A percentile compares a stretch with the other conserved stretches of the same genome.
Evolutionary conservation across 441 rosid species (phyloP).

Genomic region (Erysimum pusillum): DNA sequence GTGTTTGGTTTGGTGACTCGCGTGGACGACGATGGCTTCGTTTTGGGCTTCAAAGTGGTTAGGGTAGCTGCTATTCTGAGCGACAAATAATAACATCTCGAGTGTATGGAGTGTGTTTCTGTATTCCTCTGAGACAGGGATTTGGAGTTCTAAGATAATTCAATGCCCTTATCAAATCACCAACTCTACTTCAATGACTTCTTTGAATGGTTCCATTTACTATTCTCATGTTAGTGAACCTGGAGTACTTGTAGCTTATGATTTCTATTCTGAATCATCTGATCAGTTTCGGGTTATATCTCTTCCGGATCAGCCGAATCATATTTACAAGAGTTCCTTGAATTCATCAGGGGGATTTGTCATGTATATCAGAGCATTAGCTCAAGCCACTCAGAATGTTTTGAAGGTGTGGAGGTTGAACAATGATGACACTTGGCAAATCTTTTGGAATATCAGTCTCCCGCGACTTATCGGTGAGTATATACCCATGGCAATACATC

Average conservation of each 20-base stretch:
- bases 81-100: no score
- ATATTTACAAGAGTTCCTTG: neutral
- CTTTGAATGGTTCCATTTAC: neutral
- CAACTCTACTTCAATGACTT: neutral
- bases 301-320: neutral
- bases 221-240: neutral
- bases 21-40: neutral
- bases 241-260: neutral
- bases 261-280: conserved; percentile 1
- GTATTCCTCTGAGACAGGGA: neutral
- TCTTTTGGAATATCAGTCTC: neutral
- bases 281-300: neutral
- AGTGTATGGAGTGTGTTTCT: neutral
- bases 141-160: neutral
- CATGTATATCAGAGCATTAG: neutral
- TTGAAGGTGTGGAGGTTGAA: conserved; percentile 24
- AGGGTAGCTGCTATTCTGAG: neutral
- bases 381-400: neutral
- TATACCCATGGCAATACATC: neutral
- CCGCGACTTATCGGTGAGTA: neutral
- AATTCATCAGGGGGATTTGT: neutral
- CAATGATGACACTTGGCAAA: neutral
- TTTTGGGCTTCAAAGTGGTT: conserved; percentile 14
- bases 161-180: neutral
- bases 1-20: neutral